These are phyloP conservation scores for Daldinia caldariorum DNA, from an alignment of 495 filamentous ascomycete genomes.

Conservation along the genomic window DNA sequence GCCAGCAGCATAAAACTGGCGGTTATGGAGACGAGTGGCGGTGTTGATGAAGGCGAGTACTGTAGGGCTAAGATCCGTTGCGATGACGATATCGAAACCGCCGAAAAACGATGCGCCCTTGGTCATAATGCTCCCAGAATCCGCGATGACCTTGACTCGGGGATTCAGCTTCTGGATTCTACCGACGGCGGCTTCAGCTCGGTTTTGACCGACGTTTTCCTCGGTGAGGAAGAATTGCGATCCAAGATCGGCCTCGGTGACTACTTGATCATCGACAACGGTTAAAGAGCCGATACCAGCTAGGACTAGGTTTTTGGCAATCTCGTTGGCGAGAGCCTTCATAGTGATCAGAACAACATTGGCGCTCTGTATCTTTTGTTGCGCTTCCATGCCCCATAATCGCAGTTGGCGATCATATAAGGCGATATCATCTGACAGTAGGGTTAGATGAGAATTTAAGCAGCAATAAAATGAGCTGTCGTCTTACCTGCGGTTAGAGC, in stretches of 20 bases:
- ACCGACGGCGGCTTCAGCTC: constrained; percentile 83
- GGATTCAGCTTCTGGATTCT: constrained; percentile 88
- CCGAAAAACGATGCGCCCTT: constrained; percentile 77
- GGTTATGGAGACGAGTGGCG: constrained; percentile 74
- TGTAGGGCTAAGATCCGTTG: constrained; percentile 83
- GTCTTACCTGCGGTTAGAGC: constrained; percentile 32
- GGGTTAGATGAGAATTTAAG: constrained; percentile 13
- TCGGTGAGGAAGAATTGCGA: constrained; percentile 88
- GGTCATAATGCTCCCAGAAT: constrained; percentile 68
- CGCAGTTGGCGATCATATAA: constrained; percentile 98
- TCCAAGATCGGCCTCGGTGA: constrained; percentile 84
- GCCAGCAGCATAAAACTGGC: constrained; percentile 88
- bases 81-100: constrained; percentile 85
- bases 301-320: constrained; percentile 97
- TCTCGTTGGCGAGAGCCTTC: constrained; percentile 90
- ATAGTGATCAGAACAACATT: constrained; percentile 91
- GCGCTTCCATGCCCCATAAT: constrained; percentile 96
- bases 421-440: constrained; percentile 86
- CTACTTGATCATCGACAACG: constrained; percentile 80
- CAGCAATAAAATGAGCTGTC: background rate
- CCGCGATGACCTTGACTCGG: constrained; percentile 78
- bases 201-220: constrained; percentile 76
- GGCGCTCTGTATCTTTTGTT: constrained; percentile 86
- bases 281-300: constrained; percentile 94
- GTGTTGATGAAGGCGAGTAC: constrained; percentile 82